Conservation (phyloP, 1,284 basidiomycete genomes). For the Ustilago curta region DNA sequence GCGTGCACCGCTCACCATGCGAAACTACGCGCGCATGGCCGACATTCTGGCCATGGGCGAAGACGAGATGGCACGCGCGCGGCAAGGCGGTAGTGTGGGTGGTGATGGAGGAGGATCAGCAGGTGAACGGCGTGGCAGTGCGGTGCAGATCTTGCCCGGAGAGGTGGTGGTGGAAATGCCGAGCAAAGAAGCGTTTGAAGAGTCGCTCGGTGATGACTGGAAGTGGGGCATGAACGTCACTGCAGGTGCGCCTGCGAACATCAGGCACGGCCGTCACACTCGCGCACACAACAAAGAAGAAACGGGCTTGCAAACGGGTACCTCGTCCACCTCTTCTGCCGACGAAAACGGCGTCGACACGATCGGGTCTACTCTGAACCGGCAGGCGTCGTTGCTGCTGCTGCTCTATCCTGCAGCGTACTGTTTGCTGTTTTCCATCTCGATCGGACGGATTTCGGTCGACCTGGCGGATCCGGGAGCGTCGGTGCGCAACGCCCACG, state of each 20-base stretch:
- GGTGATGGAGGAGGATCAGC: not conserved
- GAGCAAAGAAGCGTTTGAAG: conserved; percentile 49
- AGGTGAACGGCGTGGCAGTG: conserved; percentile 21
- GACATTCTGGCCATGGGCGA: conserved; percentile 45
- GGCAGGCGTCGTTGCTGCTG: conserved; percentile 58
- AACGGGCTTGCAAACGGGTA: conserved; percentile 19
- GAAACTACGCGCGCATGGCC: conserved; percentile 28
- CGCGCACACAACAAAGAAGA: conserved; percentile 6
- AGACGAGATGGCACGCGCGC: conserved; percentile 33
- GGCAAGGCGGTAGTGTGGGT: conserved; percentile 5
- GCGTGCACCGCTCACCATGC: conserved; percentile 9
- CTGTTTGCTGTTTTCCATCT: conserved; percentile 56
- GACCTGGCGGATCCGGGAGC: conserved; percentile 44
- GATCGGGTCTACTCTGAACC: conserved; percentile 59
- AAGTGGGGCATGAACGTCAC: conserved; percentile 59
- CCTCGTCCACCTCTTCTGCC: conserved; percentile 26
- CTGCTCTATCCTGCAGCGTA: conserved; percentile 60
- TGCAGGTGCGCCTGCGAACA: not conserved
- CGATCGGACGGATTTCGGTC: conserved; percentile 51
- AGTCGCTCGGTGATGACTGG: conserved; percentile 49
- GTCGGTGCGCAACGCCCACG: conserved; percentile 25
- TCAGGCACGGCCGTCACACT: not conserved
- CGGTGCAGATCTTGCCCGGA: conserved; percentile 41
- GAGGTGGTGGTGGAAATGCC: conserved; percentile 48
- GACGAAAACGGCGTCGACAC: conserved; percentile 58